phyloP scores from a whole-genome alignment of 2,329 filamentous ascomycete genomes.

The Botrytis cinerea region DNA sequence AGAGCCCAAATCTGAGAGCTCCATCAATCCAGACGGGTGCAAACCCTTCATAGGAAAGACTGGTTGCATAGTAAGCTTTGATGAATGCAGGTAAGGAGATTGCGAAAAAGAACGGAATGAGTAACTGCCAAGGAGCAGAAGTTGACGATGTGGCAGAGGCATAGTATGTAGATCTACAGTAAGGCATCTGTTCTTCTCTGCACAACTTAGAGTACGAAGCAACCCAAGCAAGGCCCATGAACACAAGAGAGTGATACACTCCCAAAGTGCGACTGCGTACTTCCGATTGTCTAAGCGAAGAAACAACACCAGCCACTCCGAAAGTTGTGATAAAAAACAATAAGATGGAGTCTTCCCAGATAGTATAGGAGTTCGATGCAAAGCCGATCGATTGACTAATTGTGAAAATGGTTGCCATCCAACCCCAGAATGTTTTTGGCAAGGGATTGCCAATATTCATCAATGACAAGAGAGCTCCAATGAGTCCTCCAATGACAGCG shows the following conservation, averaged over 20 bases:
- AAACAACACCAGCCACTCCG: conserved; percentile 71
- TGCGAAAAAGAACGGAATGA: conserved; percentile 74
- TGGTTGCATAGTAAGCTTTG: conserved; percentile 78
- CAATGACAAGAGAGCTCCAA: conserved; percentile 46
- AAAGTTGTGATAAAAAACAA: conserved; percentile 91
- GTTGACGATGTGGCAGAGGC: conserved; percentile 89
- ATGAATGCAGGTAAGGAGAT: conserved; percentile 72
- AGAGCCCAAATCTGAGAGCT: conserved; percentile 73
- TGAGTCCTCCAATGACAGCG: conserved; percentile 34
- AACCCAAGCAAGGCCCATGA: conserved; percentile 74
- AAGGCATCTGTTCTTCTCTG: conserved; percentile 97
- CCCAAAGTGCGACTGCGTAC: conserved; percentile 71
- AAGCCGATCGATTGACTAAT: conserved; percentile 90
- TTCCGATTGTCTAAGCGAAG: conserved; percentile 72
- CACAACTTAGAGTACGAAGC: conserved; percentile 90
- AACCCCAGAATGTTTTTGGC: conserved; percentile 84
- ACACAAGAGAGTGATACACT: conserved; percentile 81
- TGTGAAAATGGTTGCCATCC: conserved; percentile 78
- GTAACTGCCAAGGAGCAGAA: conserved; percentile 85
- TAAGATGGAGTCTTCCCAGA: conserved; percentile 96
- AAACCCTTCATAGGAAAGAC: conserved; percentile 83
- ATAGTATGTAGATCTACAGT: conserved; percentile 94
- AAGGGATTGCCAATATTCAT: conserved; percentile 53
- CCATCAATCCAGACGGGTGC: conserved; percentile 82
- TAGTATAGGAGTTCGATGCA: conserved; percentile 96